These are phyloP conservation scores for Solanum hybrid DNA, from an alignment of 305 asterid species.

Conservation along the genomic window DNA sequence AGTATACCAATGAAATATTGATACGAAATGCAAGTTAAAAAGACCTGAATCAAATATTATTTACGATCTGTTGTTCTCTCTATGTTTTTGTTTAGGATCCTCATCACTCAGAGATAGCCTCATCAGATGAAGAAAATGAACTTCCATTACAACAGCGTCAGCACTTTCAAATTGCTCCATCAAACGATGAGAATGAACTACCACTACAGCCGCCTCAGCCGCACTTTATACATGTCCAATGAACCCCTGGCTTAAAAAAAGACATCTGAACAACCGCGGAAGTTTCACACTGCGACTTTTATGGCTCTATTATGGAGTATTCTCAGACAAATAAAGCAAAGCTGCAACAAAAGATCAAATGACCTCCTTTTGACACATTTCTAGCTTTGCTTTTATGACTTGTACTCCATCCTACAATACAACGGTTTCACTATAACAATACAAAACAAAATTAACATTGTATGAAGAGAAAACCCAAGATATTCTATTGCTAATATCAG, in stretches of 20 bases:
- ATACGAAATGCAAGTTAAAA: not conserved
- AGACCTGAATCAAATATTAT: not conserved
- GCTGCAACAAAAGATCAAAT: not conserved
- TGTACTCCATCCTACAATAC: not conserved
- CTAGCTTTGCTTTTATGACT: not conserved
- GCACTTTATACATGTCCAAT: constrained; percentile 25
- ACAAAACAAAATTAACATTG: not conserved
- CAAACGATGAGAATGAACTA: constrained; percentile 28
- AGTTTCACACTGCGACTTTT: not conserved
- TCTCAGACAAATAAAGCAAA: not conserved
- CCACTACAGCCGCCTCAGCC: constrained; percentile 25
- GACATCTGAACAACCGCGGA: not conserved
- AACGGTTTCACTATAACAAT: not conserved
- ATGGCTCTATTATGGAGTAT: not conserved
- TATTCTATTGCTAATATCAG: not conserved
- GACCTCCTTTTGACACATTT: not conserved
- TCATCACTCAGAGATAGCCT: not conserved
- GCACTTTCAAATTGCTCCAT: not conserved
- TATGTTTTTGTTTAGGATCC: constrained; percentile 23
- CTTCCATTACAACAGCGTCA: constrained; percentile 21
- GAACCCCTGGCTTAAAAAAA: not conserved
- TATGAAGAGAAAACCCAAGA: not conserved
- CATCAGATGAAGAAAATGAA: constrained; percentile 33
- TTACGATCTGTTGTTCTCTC: not conserved
- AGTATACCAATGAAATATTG: not conserved